phyloP scores from a whole-genome alignment of 129 eudicot genomes.

The Artemisia annua region DNA sequence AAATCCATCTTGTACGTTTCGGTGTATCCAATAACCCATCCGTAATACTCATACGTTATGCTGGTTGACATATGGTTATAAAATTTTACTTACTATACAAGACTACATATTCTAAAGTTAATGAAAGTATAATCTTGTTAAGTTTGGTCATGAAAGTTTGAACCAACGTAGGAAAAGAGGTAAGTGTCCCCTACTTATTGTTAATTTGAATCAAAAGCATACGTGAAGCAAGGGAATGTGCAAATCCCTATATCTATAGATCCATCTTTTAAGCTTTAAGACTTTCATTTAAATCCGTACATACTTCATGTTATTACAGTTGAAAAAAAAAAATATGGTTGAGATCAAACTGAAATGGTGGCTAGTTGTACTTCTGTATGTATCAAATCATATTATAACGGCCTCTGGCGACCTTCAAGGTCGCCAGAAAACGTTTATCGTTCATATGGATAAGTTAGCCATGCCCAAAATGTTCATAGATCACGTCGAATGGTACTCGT shows the following conservation, averaged over 20 bases:
- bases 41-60: too few species aligned
- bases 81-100: neutral
- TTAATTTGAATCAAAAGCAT: slow-evolving; percentile 5
- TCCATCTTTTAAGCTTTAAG: too few species aligned
- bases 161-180: slow-evolving; percentile 6
- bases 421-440: slow-evolving; percentile 42
- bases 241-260: slow-evolving; percentile 15
- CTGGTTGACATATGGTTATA: too few species aligned
- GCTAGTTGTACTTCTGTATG: slow-evolving; percentile 10
- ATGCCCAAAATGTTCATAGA: slow-evolving; percentile 47
- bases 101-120: neutral
- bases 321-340: slow-evolving; percentile 9
- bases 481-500: slow-evolving; percentile 62
- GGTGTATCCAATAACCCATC: too few species aligned
- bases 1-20: too few species aligned
- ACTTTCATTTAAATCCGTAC: neutral
- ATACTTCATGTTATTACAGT: neutral
- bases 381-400: slow-evolving; percentile 21
- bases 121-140: slow-evolving; percentile 1
- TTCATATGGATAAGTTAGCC: slow-evolving; percentile 53
- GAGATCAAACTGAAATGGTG: slow-evolving; percentile 21
- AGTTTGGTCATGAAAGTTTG: slow-evolving; percentile 10
- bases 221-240: slow-evolving; percentile 21
- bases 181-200: slow-evolving; percentile 1
- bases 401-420: neutral